Base-by-base conservation (phyloP, 2,329 filamentous ascomycete species). In the Aspergillus flavus region DNA sequence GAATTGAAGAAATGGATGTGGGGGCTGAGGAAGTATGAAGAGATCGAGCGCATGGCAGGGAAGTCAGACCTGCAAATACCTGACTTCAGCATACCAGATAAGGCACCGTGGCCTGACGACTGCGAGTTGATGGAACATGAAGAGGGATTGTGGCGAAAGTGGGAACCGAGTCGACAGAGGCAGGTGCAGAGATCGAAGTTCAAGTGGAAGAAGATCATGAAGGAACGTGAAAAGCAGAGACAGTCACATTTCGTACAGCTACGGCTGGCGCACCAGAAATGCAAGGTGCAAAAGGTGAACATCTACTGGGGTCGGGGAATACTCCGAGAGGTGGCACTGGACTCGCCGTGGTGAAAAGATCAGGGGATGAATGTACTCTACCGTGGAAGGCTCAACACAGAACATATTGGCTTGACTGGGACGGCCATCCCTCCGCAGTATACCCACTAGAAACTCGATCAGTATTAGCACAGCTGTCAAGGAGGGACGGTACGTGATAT, bases 1-100 rank as follows among this genome's bases (percentile, higher is more conserved):
- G 66, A 72, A 6, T 45, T 76, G 14, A 68, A 66, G 12, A 66
- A 71, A 32, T 72, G 69, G 67, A 65, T 64, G 36, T 58, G 54
- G 46, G 21, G 48, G 12, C 16, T 61, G 32, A 28, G 23, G 16
- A 36, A 45, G 16, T n/a, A 52, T 4, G 30, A 56, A 9, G 32
- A 30, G 30, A 11, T 46, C 23, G 32, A 48, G 16, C 23, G 32
- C 4, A 14, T 23, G 32, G 6, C 26, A 14, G 34, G 28, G 21
- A 12, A 39, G 11, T 26, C 30, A 23, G 19, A 32, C 2, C n/a
- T n/a, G 10, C 32, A 41, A 7, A 21, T 32, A 4, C 19, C 19
- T 6, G 50, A 48, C 7, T 41, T 21, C n/a, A 16, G 28, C 28
- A 16, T 36, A 19, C 21, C 32, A 6, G 23, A 50, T 9, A n/a